Evolutionary conservation across 2,329 filamentous ascomycete genomes (phyloP).

Genomic region (Colletotrichum filicis): DNA sequence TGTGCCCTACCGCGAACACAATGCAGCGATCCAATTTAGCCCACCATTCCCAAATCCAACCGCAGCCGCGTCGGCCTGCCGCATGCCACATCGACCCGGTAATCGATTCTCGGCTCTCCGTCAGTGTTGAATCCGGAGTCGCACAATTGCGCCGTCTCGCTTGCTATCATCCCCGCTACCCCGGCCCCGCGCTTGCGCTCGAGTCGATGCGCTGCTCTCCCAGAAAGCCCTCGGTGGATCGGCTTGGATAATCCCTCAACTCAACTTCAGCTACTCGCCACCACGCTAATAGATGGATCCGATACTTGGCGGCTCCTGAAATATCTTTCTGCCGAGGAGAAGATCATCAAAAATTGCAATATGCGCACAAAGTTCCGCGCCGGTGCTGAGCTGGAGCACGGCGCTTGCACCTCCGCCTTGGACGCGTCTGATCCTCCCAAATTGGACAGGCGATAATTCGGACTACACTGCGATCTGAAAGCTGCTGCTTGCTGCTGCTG

Average conservation of each 20-base stretch:
- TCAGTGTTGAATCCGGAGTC: neutral
- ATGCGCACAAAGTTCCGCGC: neutral
- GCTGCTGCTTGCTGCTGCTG: neutral
- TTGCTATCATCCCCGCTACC: slow-evolving; percentile 2
- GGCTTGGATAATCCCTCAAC: slow-evolving; percentile 15
- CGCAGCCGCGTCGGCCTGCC: neutral
- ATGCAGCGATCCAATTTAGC: neutral
- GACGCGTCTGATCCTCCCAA: neutral
- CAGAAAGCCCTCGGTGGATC: slow-evolving; percentile 16
- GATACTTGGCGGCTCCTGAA: neutral
- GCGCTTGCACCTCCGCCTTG: neutral
- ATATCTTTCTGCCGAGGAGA: slow-evolving; percentile 40
- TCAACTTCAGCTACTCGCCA: neutral
- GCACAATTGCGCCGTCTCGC: neutral
- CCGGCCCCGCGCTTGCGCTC: slow-evolving; percentile 3
- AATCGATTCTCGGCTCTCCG: neutral
- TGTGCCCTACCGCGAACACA: neutral
- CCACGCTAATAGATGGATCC: neutral
- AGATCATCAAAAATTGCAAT: slow-evolving; percentile 44
- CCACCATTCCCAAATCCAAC: neutral
- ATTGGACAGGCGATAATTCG: neutral
- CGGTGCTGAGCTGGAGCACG: neutral
- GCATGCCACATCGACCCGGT: neutral
- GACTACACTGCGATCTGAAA: too few relatives aligned
- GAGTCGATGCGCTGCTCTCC: slow-evolving; percentile 17